Percentiles rank a stretch among this genome's conserved stretches.
phyloP scores from a whole-genome alignment of 2,329 filamentous ascomycete genomes.

The Coniochaeta prunicola region DNA sequence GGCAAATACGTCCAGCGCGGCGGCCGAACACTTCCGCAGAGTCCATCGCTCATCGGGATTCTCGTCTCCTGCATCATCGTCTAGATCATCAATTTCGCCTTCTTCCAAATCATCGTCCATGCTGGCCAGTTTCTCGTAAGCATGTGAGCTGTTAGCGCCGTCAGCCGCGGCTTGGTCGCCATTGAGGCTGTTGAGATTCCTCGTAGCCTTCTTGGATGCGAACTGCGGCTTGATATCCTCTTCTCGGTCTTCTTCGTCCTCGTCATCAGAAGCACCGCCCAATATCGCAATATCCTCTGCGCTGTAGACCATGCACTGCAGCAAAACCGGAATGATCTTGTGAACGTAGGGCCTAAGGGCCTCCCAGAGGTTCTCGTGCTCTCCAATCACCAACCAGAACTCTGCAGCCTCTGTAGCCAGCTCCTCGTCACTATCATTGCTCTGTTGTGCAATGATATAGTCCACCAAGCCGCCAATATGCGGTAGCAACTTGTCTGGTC shows the following conservation, averaged over 20 bases:
- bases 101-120: slow-evolving; percentile 78
- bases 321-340: slow-evolving; percentile 82
- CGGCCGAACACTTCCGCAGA: slow-evolving; percentile 91
- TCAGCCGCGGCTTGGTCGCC: slow-evolving; percentile 34
- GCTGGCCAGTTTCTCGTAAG: slow-evolving; percentile 45
- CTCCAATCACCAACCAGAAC: slow-evolving; percentile 92
- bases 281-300: slow-evolving; percentile 86
- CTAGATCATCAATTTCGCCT: slow-evolving; percentile 72
- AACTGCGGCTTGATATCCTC: slow-evolving; percentile 93
- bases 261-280: slow-evolving; percentile 79
- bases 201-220: slow-evolving; percentile 60
- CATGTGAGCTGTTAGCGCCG: slow-evolving; percentile 43
- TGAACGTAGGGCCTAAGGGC: slow-evolving; percentile 69
- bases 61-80: slow-evolving; percentile 69
- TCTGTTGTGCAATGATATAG: slow-evolving; percentile 87
- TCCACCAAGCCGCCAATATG: slow-evolving; percentile 84
- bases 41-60: slow-evolving; percentile 94
- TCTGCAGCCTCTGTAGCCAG: slow-evolving; percentile 91
- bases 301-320: slow-evolving; percentile 94
- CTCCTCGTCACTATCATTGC: slow-evolving; percentile 77
- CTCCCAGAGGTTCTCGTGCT: slow-evolving; percentile 73
- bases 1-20: slow-evolving; percentile 88
- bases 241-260: slow-evolving; percentile 80
- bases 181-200: slow-evolving; percentile 45
- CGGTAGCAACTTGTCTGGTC: slow-evolving; percentile 83